Base-by-base conservation (phyloP, 352 stramenopile species). In the Phytopythium delawarense region DNA sequence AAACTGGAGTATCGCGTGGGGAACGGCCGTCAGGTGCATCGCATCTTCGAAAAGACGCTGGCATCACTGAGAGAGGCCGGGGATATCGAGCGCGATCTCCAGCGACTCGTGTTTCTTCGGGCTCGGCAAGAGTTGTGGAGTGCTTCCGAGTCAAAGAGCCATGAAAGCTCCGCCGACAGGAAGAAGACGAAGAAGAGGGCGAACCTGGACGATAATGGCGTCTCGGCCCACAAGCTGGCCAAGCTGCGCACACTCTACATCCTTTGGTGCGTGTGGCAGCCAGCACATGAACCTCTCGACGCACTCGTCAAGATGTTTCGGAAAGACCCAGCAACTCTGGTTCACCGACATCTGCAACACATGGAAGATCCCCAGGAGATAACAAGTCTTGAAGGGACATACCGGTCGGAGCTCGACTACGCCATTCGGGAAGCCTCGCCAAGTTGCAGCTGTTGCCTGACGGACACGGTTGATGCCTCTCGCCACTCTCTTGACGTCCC, bases 11-110 rank as follows among this genome's bases (percentile, higher is more conserved):
- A 74, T 23, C 61, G 57, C 12, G n/a, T 84, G 18, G 65, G 71
- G 18, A 85, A 89, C 42, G 44, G 64, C 1, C 74, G 71, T 9
- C 76, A 87, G 54, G 65, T 80, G 20, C 60, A 62, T 35, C 79
- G 81, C 13, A 78, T 89, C 16, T 91, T 79, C 30, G 77, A 84
- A 23, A 91, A 77, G 50, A 87, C 73, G 20, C 34, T 90, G 6
- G 55, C 48, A 30, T 78, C 73, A 25, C 57, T 85, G 4, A 51
- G 50, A 13, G 30, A 40, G 18, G 18, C 40, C 15, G 55, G 34
- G 7, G 21, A 23, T 40, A 15, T 35, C 25, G 28, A 64, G 52
- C 30, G 66, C 35, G 35, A 34, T 30, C 80, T 85, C 13, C 83
- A 92, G 62, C 72, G 72, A 9, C 73, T 91, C 42, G 39, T 84